Base-by-base conservation (phyloP, 352 stramenopile species). In the Pythium folliculosum region DNA sequence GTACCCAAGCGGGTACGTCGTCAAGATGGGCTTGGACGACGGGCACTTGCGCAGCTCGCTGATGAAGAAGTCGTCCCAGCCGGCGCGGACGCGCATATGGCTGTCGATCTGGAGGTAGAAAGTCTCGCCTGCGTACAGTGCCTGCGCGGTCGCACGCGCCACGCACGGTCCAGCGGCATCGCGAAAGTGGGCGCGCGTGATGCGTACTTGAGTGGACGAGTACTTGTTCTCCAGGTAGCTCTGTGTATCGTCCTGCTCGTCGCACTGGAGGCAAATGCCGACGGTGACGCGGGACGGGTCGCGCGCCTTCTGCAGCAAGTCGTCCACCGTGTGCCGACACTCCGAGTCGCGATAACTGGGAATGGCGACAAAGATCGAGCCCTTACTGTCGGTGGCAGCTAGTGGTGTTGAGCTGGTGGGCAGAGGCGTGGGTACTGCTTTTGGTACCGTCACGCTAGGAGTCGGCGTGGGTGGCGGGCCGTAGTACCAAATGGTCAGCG, bases 101-200 rank as follows among this genome's bases (percentile, higher is more conserved):
- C 92, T 97, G 72, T 99, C 96, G 67, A 98, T 97, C 72, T 98
- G 94, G 5, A 99, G 82, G 38, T 97, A 83, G 71, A 92, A 98
- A 14, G 81, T 44, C 71, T 99, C 94, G 25, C 77, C 84, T 19
- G 79, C 53, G 70, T 84, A 96, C 2, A 98, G 71, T 22, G 73
- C 73, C 73, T 98, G 90, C 12, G 82, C 82, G 6, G 92, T 71
- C 37, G 79, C 71, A 35, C 96, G 83, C 35, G 96, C 95, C 35
- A 96, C 92, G 66, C 91, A 98, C 17, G 96, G 96, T 19, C 95
- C 94, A 5, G 87, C 87, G 19, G 96, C 93, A 44, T 96, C 64
- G 25, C 70, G 71, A 49, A 86, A 88, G 52, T 97, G 75, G 52
- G 98, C 56, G 5, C 47, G 78, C 35, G 74, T 60, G 21, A 91